These are phyloP conservation scores for Fonsecaea nubica DNA, from an alignment of 2,329 filamentous ascomycete species.

Conservation along the genomic window DNA sequence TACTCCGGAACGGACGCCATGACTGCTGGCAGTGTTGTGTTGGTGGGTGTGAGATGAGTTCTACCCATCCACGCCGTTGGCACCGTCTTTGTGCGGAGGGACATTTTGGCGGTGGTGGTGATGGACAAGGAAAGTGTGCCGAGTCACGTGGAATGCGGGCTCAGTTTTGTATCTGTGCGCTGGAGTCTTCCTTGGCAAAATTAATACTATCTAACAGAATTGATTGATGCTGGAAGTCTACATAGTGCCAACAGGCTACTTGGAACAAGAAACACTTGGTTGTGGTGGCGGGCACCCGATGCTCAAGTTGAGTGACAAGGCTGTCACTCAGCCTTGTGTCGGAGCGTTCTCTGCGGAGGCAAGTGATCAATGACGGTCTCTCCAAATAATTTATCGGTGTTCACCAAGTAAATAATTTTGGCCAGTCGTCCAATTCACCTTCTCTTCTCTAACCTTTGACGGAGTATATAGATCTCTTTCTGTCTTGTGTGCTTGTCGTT, in stretches of 20 bases:
- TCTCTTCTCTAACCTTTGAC: constrained; percentile 9
- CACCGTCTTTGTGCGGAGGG: constrained; percentile 23
- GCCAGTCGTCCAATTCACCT: neutral
- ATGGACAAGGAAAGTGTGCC: constrained; percentile 18
- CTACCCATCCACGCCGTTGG: neutral
- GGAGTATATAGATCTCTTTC: constrained; percentile 19
- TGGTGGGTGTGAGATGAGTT: constrained; percentile 74
- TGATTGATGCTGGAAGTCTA: neutral
- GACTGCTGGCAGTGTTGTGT: constrained; percentile 89
- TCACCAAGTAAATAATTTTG: constrained; percentile 8
- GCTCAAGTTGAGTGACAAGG: neutral
- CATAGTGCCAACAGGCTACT: neutral
- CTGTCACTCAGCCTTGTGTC: constrained; percentile 22
- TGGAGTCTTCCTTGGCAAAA: neutral
- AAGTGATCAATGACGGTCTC: constrained; percentile 1
- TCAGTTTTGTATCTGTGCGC: neutral
- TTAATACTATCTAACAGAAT: neutral
- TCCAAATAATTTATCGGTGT: constrained; percentile 10
- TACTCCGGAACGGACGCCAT: constrained; percentile 31
- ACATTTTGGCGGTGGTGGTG: constrained; percentile 27
- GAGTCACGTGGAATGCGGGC: constrained; percentile 11
- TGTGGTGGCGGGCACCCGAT: neutral
- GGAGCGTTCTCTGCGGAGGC: neutral
- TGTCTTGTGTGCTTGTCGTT: neutral
- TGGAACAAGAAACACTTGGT: neutral